A percentile compares a stretch with the other conserved stretches of the same genome.
These are phyloP conservation scores for Breynia disticha DNA, from an alignment of 441 rosid genomes.

Conservation along the genomic window DNA sequence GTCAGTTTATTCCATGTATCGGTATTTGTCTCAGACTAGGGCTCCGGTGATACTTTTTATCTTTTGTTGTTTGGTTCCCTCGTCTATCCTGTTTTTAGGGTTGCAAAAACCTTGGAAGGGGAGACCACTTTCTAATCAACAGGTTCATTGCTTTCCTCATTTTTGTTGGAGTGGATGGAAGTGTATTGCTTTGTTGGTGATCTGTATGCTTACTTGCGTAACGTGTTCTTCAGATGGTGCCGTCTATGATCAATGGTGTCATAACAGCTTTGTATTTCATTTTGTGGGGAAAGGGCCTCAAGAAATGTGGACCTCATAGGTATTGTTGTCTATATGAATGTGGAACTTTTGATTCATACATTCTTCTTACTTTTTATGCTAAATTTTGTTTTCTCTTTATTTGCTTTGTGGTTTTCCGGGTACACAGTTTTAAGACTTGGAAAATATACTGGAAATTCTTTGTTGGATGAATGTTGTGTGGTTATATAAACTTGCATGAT, in stretches of 20 bases:
- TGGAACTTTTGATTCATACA: neutral
- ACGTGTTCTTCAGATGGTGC: constrained; percentile 71
- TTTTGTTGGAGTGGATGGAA: neutral
- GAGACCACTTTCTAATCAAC: constrained; percentile 75
- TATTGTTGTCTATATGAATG: constrained; percentile 23
- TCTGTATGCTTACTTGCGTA: neutral
- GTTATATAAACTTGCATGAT: no score
- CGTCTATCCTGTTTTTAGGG: constrained; percentile 55
- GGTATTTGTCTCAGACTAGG: constrained; percentile 66
- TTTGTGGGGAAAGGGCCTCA: constrained; percentile 90
- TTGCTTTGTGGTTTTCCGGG: neutral
- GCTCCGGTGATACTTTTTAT: constrained; percentile 76
- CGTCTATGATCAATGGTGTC: constrained; percentile 81
- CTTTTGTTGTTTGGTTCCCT: constrained; percentile 75
- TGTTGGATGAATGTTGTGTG: no score
- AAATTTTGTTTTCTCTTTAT: neutral
- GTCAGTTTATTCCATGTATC: constrained; percentile 87
- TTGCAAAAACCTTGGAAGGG: constrained; percentile 98
- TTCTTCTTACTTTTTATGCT: neutral
- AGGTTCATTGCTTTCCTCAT: constrained; percentile 32
- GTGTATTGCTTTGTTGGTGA: constrained; percentile 5
- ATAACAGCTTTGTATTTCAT: constrained; percentile 86
- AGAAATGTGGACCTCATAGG: constrained; percentile 92
- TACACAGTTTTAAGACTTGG: no score
- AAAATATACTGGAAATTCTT: no score